phyloP scores from a whole-genome alignment of 306 rosid genomes.

The Betula pendula region DNA sequence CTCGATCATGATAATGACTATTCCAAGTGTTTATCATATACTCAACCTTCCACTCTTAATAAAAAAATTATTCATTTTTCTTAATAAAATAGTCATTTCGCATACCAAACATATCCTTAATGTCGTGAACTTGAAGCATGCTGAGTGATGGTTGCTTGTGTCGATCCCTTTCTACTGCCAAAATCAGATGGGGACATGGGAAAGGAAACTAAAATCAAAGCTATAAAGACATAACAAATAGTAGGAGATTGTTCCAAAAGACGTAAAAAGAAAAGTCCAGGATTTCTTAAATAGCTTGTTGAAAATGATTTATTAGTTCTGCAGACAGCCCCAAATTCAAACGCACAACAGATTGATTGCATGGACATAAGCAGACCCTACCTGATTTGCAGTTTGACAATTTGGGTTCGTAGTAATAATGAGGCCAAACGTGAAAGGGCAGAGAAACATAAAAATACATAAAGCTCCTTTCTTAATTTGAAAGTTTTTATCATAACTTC shows the following conservation, averaged over 20 bases:
- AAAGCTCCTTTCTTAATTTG: constrained; percentile 49
- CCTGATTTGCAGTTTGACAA: constrained; percentile 28
- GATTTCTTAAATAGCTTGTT: neutral
- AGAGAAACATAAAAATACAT: constrained; percentile 38
- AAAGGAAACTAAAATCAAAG: neutral
- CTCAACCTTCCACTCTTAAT: too few species aligned
- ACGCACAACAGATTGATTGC: neutral
- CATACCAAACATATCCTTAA: too few species aligned
- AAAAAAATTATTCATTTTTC: too few species aligned
- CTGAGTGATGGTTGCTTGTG: neutral
- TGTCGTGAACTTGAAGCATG: neutral
- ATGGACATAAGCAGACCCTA: neutral
- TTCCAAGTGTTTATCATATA: too few species aligned
- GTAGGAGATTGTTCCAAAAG: too few species aligned
- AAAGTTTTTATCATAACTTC: constrained; percentile 53
- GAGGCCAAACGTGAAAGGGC: constrained; percentile 35
- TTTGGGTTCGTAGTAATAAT: constrained; percentile 32
- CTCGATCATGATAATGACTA: too few species aligned
- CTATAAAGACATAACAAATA: too few species aligned
- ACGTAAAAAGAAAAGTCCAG: neutral
- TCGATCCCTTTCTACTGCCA: neutral
- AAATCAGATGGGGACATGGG: too few species aligned
- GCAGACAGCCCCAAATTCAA: neutral
- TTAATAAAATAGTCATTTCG: too few species aligned
- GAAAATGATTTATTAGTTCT: neutral